These are phyloP conservation scores for Pisolithus orientalis DNA, from an alignment of 768 basidiomycete genomes.

Conservation along the genomic window DNA sequence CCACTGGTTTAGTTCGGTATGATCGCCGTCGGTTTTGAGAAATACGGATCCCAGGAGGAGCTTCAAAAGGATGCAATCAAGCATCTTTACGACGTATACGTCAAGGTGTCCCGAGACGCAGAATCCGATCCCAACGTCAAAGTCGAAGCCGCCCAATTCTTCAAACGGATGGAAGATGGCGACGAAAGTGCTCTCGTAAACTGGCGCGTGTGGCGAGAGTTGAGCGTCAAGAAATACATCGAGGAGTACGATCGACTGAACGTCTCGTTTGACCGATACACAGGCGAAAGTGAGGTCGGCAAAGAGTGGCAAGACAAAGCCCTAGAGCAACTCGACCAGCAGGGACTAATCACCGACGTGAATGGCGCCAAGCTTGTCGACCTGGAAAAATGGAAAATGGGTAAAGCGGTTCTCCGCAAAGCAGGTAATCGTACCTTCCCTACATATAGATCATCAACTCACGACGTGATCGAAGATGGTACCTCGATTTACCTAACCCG, in stretches of 20 bases:
- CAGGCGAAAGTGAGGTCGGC: slow-evolving; percentile 80
- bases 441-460: background rate
- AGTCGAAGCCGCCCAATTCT: slow-evolving; percentile 74
- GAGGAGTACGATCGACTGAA: slow-evolving; percentile 87
- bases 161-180: slow-evolving; percentile 93
- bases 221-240: slow-evolving; percentile 85
- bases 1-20: slow-evolving; percentile 60
- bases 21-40: slow-evolving; percentile 86
- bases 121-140: slow-evolving; percentile 67
- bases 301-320: slow-evolving; percentile 70
- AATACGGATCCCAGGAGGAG: slow-evolving; percentile 81
- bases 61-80: slow-evolving; percentile 88
- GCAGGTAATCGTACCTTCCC: slow-evolving; percentile 42
- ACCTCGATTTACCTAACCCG: slow-evolving; percentile 93
- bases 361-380: slow-evolving; percentile 86
- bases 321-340: slow-evolving; percentile 57
- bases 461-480: slow-evolving; percentile 51
- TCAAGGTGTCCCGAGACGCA: slow-evolving; percentile 86
- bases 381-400: slow-evolving; percentile 84
- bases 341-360: slow-evolving; percentile 68
- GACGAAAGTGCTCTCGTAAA: slow-evolving; percentile 77
- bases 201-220: slow-evolving; percentile 90
- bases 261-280: slow-evolving; percentile 87
- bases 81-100: slow-evolving; percentile 91
- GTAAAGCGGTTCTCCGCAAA: slow-evolving; percentile 86